Evolutionary conservation across 257 asterid species (phyloP), one percentile per base, ranked within the genome.

Genomic region (Knoxia roxburghii): DNA sequence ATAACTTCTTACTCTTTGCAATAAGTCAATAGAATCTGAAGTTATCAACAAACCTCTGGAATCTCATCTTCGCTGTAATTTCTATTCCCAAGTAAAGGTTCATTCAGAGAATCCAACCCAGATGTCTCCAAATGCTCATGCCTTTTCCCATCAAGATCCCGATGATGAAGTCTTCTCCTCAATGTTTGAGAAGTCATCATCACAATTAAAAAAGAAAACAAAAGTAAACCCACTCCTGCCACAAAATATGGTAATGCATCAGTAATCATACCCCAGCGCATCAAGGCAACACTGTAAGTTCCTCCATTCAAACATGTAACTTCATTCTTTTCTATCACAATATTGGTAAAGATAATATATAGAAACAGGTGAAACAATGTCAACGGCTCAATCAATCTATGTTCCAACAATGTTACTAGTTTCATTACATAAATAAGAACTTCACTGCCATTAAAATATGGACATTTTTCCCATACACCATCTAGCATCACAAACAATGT

Each of bases 151-250:
- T 82, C 99, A 62, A 85, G 85, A 79, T 86, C 96, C 35, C 84
- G 87, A 43, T 86, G 96, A 74, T 83, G 89, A 51, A 85, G 84
- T 83, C 99, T 77, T 72, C 99, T 79, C 74, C 99, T 82, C 86
- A 93, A 65, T 37, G 93, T 85, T 61, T 82, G 84, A 63, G 94
- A 89, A 60, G 81, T 76, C 98, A 91, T 90, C 72, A 37, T 33
- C 32, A 18, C 24, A 17, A 45, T 45, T 24, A 12, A 29, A 26
- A 69, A 58, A 35, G 43, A 43, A n/a, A 45, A 12, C 13, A 59
- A 6, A 6, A 29, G 37, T 9, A 3, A 7, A 54, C 26, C 39
- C 14, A 26, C 40, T 17, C 67, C 52, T 58, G 45, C 64, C 14
- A 32, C 39, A 32, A 17, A 17, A 32, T 15, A 58, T 18, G 37